Percentiles rank a stretch among this genome's conserved stretches.
These are phyloP conservation scores for Aspergillus felis DNA, from an alignment of 2,329 filamentous ascomycete genomes.

Conservation along the genomic window DNA sequence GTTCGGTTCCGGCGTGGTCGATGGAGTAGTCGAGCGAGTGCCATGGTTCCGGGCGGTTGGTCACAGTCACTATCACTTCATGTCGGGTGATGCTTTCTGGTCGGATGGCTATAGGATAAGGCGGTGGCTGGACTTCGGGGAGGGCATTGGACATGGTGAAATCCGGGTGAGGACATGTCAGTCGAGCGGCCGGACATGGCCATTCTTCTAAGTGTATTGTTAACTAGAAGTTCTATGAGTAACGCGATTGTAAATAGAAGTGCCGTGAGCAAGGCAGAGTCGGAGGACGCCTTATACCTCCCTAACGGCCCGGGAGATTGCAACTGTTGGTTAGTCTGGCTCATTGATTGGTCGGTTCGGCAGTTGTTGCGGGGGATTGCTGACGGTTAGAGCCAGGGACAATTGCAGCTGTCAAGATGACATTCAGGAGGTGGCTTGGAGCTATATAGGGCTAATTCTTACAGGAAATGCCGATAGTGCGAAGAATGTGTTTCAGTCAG, in stretches of 20 bases:
- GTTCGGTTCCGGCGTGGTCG: conserved; percentile 2
- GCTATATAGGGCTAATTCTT: neutral
- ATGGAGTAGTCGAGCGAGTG: conserved; percentile 15
- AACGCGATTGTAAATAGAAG: too few relatives aligned
- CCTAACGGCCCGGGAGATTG: neutral
- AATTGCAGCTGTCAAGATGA: neutral
- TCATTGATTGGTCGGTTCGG: conserved; percentile 3
- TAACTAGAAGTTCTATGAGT: too few relatives aligned
- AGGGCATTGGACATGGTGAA: conserved; percentile 4
- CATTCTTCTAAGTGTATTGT: too few relatives aligned
- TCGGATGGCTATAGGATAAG: conserved; percentile 12
- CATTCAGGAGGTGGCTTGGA: neutral
- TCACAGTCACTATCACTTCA: conserved; percentile 7
- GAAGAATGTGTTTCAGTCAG: neutral
- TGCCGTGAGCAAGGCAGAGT: conserved; percentile 1
- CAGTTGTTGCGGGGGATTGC: neutral
- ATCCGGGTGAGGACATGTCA: neutral
- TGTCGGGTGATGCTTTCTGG: conserved; percentile 8
- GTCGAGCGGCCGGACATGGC: neutral
- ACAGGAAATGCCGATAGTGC: neutral
- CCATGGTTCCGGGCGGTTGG: conserved; percentile 15
- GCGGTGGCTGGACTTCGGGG: conserved; percentile 1
- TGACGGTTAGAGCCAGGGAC: neutral
- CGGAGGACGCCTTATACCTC: conserved; percentile 1
- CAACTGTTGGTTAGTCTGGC: conserved; percentile 1